Evolutionary conservation across 2,329 filamentous ascomycete genomes (phyloP).

Genomic region (Colletotrichum sublineola): DNA sequence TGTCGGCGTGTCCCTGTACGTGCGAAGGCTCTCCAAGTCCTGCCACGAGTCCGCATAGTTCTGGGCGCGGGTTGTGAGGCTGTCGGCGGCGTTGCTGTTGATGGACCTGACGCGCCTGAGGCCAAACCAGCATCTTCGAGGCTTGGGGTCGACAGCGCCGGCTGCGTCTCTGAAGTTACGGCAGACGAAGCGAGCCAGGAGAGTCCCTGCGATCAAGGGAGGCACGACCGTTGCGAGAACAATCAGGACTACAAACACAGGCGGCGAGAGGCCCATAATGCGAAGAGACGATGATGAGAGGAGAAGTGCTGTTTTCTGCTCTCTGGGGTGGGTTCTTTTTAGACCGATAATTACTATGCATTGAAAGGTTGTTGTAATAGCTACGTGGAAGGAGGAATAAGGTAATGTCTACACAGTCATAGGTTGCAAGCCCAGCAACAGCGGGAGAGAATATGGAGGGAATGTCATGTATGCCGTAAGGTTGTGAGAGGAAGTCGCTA

Average conservation of each 20-base stretch:
- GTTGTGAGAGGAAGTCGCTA: conserved; percentile 35
- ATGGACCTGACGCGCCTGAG: conserved; percentile 15
- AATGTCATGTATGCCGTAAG: conserved; percentile 26
- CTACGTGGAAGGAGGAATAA: conserved; percentile 6
- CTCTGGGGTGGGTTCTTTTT: not conserved
- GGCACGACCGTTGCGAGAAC: conserved; percentile 28
- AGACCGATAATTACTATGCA: not conserved
- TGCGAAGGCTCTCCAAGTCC: conserved; percentile 50
- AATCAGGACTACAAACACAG: conserved; percentile 25
- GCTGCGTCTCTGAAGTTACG: conserved; percentile 37
- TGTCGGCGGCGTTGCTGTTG: conserved; percentile 7
- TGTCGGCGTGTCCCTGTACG: conserved; percentile 18
- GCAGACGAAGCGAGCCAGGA: conserved; percentile 32
- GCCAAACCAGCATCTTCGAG: conserved; percentile 26
- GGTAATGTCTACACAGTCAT: not conserved
- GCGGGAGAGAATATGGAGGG: not conserved
- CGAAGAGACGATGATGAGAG: not conserved
- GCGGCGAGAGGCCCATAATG: conserved; percentile 35
- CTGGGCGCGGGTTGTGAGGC: conserved; percentile 16
- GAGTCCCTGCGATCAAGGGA: conserved; percentile 6
- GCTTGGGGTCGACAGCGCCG: conserved; percentile 25
- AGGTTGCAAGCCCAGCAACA: not conserved
- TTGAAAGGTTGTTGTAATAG: not conserved
- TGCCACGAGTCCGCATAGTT: conserved; percentile 49
- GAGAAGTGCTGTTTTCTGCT: not conserved